A percentile compares a stretch with the other conserved stretches of the same genome.
These are phyloP conservation scores for Tulasnella sp. DNA, from an alignment of 768 basidiomycete species.

Conservation along the genomic window DNA sequence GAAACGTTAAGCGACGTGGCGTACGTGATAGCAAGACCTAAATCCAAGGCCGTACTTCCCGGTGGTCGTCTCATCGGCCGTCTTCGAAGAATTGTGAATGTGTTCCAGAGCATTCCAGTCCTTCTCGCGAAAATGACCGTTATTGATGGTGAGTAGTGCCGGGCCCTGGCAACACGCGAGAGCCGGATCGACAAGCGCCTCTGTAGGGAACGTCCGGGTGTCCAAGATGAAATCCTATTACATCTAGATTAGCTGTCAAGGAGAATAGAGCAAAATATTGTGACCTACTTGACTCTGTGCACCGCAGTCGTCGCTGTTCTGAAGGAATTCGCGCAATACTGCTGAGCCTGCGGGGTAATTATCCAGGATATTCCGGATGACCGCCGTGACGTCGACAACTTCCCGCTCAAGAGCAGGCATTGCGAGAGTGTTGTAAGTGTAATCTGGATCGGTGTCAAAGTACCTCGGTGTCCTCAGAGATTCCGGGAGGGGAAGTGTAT, in stretches of 20 bases:
- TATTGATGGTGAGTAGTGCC: not conserved
- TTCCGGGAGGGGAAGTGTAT: too few species aligned
- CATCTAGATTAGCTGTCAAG: not conserved
- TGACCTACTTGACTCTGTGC: not conserved
- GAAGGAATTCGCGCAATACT: not conserved
- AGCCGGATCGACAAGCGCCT: not conserved
- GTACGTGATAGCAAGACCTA: not conserved
- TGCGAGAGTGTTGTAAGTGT: too few species aligned
- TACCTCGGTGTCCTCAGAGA: too few species aligned
- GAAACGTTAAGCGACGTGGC: not conserved
- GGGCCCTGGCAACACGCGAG: not conserved
- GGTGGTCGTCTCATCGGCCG: not conserved
- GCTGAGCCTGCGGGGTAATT: slow-evolving; percentile 4
- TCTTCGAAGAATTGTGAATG: slow-evolving; percentile 1
- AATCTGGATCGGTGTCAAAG: too few species aligned
- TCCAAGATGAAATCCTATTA: not conserved
- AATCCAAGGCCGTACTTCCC: slow-evolving; percentile 9
- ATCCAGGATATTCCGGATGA: slow-evolving; percentile 1
- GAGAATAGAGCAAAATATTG: too few species aligned
- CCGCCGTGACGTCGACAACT: not conserved
- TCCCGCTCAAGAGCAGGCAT: not conserved
- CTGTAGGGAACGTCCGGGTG: not conserved
- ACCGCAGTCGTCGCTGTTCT: slow-evolving; percentile 2
- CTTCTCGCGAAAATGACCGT: not conserved
- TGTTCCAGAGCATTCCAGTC: not conserved